phyloP scores from a whole-genome alignment of 2,329 filamentous ascomycete species.

The Coniochaeta pulveracea region DNA sequence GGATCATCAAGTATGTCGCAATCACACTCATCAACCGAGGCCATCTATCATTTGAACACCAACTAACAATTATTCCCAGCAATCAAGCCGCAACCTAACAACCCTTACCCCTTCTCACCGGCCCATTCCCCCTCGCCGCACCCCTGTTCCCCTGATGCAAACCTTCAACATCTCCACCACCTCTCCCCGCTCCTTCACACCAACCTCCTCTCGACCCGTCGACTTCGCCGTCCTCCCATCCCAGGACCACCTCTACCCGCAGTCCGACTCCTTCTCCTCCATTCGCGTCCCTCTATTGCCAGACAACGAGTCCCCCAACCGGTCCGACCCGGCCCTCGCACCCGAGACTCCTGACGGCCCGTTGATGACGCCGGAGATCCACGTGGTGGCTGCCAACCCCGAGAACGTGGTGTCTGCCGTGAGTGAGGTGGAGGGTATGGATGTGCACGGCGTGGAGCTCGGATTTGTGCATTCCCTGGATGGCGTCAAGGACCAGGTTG shows the following conservation, averaged over 20 bases:
- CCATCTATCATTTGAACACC: too few relatives aligned
- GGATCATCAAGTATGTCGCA: too few relatives aligned
- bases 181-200: conserved; percentile 19
- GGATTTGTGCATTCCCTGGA: conserved; percentile 34
- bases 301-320: conserved; percentile 38
- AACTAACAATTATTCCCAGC: too few relatives aligned
- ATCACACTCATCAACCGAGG: too few relatives aligned
- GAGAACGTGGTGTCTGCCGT: conserved; percentile 37
- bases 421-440: conserved; percentile 43
- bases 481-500: conserved; percentile 4
- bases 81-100: conserved; percentile 23
- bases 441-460: conserved; percentile 43
- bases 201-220: conserved; percentile 26
- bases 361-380: conserved; percentile 31
- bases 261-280: conserved; percentile 21
- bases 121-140: conserved; percentile 27
- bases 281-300: conserved; percentile 49
- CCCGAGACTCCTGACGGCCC: conserved; percentile 30
- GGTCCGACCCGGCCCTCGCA: conserved; percentile 25
- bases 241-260: conserved; percentile 15
- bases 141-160: conserved; percentile 49
- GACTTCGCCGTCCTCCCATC: conserved; percentile 42
- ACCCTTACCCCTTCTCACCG: conserved; percentile 37
- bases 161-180: conserved; percentile 38
- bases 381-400: conserved; percentile 45